Conservation (phyloP, 2,329 filamentous ascomycete genomes). For the Capronia epimyces region DNA sequence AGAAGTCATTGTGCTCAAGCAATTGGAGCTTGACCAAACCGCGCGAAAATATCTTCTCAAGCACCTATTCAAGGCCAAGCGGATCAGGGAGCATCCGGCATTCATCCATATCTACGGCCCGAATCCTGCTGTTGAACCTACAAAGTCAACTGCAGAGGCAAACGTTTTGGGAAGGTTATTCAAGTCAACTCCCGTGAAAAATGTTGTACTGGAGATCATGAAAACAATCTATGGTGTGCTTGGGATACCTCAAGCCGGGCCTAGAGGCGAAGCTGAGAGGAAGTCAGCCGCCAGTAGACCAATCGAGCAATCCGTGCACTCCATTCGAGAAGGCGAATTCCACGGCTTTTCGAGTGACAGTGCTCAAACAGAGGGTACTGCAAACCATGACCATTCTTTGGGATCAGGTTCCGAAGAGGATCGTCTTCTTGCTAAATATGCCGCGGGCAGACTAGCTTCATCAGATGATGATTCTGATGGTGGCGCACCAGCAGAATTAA, state of each 20-base stretch:
- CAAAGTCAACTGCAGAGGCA: conserved; percentile 44
- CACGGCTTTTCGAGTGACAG: conserved; percentile 27
- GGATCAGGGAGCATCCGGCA: conserved; percentile 47
- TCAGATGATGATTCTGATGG: conserved; percentile 4
- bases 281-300: conserved; percentile 8
- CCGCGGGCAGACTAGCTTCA: conserved; percentile 11
- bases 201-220: conserved; percentile 47
- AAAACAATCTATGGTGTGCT: conserved; percentile 38
- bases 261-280: conserved; percentile 2
- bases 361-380: conserved; percentile 2
- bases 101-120: conserved; percentile 40
- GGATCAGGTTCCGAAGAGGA: conserved; percentile 10
- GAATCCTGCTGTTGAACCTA: conserved; percentile 36
- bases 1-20: conserved; percentile 55
- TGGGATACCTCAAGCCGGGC: conserved; percentile 28
- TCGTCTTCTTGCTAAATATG: conserved; percentile 6
- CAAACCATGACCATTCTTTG: not conserved
- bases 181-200: conserved; percentile 55
- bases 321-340: conserved; percentile 26
- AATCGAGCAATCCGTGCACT: conserved; percentile 18
- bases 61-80: conserved; percentile 53
- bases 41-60: conserved; percentile 54
- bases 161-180: conserved; percentile 57
- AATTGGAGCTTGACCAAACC: conserved; percentile 46
- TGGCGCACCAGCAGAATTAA: not conserved